These are phyloP conservation scores for Paspalum vaginatum DNA, from an alignment of 176 grass and related monocot genomes.

Conservation along the genomic window DNA sequence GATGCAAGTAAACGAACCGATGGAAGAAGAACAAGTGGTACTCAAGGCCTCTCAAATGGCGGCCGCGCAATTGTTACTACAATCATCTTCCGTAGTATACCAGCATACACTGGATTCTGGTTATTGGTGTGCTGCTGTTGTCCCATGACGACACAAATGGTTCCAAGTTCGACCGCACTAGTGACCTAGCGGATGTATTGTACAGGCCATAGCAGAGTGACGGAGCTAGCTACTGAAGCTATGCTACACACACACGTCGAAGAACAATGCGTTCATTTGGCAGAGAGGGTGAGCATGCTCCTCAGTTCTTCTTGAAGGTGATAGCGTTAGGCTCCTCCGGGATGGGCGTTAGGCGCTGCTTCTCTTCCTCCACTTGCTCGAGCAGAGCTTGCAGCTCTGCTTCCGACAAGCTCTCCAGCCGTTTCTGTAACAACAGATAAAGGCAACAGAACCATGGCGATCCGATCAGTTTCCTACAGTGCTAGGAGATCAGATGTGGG, in stretches of 20 bases:
- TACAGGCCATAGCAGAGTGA: neutral
- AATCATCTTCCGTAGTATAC: neutral
- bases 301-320: constrained; percentile 46
- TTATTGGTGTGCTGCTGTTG: neutral
- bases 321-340: constrained; percentile 31
- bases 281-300: neutral
- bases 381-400: constrained; percentile 81
- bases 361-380: constrained; percentile 96
- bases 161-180: neutral
- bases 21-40: neutral
- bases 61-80: neutral
- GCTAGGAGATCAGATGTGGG: neutral
- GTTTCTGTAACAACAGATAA: constrained; percentile 56
- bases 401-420: constrained; percentile 86
- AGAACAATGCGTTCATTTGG: constrained; percentile 13
- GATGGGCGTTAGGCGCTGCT: constrained; percentile 44
- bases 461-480: neutral
- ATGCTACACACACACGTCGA: constrained; percentile 29
- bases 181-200: neutral
- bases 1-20: neutral
- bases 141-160: neutral
- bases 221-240: constrained; percentile 28
- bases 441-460: neutral
- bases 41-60: neutral
- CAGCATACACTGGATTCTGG: neutral